These are phyloP conservation scores for Trametes cingulata DNA, from an alignment of 768 basidiomycete genomes.

Conservation along the genomic window DNA sequence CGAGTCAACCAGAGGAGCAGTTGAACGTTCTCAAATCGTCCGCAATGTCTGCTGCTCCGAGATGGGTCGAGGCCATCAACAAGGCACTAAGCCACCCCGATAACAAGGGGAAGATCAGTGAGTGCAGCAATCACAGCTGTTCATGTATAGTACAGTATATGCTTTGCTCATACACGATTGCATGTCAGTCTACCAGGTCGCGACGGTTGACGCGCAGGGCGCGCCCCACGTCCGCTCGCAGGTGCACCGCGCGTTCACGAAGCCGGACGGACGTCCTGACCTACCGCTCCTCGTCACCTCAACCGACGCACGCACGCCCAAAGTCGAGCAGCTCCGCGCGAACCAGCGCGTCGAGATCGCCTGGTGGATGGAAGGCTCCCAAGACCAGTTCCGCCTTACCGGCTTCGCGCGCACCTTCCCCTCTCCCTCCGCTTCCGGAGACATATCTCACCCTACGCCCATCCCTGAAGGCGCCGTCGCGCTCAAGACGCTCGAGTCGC, in stretches of 20 bases:
- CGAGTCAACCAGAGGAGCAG: too few relatives aligned
- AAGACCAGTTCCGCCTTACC: slow-evolving; percentile 73
- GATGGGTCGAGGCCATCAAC: slow-evolving; percentile 31
- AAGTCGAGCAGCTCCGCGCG: slow-evolving; percentile 56
- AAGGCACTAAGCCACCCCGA: slow-evolving; percentile 27
- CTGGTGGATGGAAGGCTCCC: slow-evolving; percentile 71
- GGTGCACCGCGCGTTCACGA: slow-evolving; percentile 61
- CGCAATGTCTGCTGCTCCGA: slow-evolving; percentile 22
- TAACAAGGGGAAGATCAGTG: slow-evolving; percentile 29
- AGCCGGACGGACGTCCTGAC: slow-evolving; percentile 40
- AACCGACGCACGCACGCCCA: slow-evolving; percentile 74
- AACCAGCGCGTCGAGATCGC: slow-evolving; percentile 57
- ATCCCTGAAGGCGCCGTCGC: slow-evolving; percentile 12
- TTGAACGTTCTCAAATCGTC: too few relatives aligned
- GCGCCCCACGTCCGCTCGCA: slow-evolving; percentile 66
- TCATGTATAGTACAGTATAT: not conserved
- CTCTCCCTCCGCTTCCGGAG: slow-evolving; percentile 39
- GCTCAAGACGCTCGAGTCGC: slow-evolving; percentile 20
- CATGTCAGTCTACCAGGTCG: slow-evolving; percentile 57
- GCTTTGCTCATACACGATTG: not conserved
- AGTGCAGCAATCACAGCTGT: not conserved
- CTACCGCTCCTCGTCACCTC: slow-evolving; percentile 65
- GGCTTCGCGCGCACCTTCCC: slow-evolving; percentile 62
- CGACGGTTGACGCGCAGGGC: slow-evolving; percentile 48
- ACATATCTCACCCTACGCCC: slow-evolving; percentile 28